Evolutionary conservation across 805 yeast species (phyloP), one percentile per base, ranked within the genome.

Genomic region (Candida khao-thaluensis): DNA sequence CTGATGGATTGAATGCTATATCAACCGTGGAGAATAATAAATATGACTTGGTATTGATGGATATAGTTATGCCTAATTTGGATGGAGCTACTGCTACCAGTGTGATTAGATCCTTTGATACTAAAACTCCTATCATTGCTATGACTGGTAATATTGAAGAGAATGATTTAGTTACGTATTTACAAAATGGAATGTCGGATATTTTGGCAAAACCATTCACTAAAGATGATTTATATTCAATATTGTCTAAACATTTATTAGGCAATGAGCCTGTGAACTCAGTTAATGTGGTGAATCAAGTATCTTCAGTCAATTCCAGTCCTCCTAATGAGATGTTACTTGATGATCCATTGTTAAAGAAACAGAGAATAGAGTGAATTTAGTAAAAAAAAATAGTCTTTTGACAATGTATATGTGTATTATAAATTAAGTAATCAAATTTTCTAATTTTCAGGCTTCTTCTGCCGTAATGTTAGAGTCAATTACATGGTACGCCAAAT

Each of bases 121-220:
- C 79, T 15, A 76, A 75, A 38, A 87, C 96, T 0, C 98, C 98
- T 9, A 86, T 93, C 46, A 83, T 93, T 49, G 95, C 95, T 21
- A 87, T 87, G 95, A 87, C 96, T 2, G 95, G 95, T 28, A 88
- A 87, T 56, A 85, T 87, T 41, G 83, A 85, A 49, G 86, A 83
- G 47, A 79, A 82, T 49, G 95, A 88, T 59, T 69, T 88, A 42
- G 84, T 85, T 33, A 83, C 81, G 1, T 88, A 85, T 58, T 65
- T 86, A 43, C 83, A 82, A 50, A 87, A 88, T 53, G 97, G 96
- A 4, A 89, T 89, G 87, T 82, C 86, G 42, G 96, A 88, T 60
- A 87, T 93, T 25, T 68, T 93, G 47, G 95, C 95, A 4, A 88
- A 93, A 56, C 99, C 99, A 1, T 93, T 93, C 58, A 84, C 95